Evolutionary conservation across 192 early-diverging fungal species (phyloP).

Genomic region (Backusella tarrabulga): DNA sequence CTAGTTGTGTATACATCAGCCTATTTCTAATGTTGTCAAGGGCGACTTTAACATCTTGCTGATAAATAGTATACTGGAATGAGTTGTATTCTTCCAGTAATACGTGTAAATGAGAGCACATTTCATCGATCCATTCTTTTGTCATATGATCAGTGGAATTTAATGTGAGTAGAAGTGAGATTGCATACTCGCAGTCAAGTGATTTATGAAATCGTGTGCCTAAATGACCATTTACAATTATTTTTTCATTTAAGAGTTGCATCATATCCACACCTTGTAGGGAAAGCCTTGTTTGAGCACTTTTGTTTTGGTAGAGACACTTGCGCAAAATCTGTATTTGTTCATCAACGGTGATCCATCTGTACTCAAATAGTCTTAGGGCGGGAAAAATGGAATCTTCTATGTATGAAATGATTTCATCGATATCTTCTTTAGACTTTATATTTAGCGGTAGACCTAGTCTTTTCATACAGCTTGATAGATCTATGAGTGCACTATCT

Average conservation of each 20-base stretch:
- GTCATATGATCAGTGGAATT: background rate
- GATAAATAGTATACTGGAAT: slow-evolving; percentile 79
- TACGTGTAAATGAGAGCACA: slow-evolving; percentile 48
- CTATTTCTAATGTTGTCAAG: slow-evolving; percentile 73
- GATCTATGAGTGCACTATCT: slow-evolving; percentile 78
- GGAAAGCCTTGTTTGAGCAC: slow-evolving; percentile 17
- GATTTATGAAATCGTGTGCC: slow-evolving; percentile 59
- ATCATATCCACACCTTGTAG: slow-evolving; percentile 45
- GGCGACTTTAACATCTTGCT: slow-evolving; percentile 71
- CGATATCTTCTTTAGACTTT: slow-evolving; percentile 63
- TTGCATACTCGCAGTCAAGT: slow-evolving; percentile 42
- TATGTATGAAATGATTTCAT: slow-evolving; percentile 59
- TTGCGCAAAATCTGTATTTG: slow-evolving; percentile 41
- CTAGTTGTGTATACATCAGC: slow-evolving; percentile 80
- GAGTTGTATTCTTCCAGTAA: slow-evolving; percentile 87
- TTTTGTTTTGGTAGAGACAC: slow-evolving; percentile 34
- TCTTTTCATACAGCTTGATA: slow-evolving; percentile 59
- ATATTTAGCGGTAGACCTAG: slow-evolving; percentile 55
- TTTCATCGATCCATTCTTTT: slow-evolving; percentile 30
- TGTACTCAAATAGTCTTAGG: slow-evolving; percentile 86
- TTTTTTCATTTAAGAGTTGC: slow-evolving; percentile 39
- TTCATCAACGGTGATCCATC: slow-evolving; percentile 66
- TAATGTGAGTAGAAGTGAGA: slow-evolving; percentile 46
- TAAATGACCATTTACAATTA: slow-evolving; percentile 30
- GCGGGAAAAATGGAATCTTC: slow-evolving; percentile 53